phyloP scores from a whole-genome alignment of 352 stramenopile genomes.

The Pythium brachiatum region DNA sequence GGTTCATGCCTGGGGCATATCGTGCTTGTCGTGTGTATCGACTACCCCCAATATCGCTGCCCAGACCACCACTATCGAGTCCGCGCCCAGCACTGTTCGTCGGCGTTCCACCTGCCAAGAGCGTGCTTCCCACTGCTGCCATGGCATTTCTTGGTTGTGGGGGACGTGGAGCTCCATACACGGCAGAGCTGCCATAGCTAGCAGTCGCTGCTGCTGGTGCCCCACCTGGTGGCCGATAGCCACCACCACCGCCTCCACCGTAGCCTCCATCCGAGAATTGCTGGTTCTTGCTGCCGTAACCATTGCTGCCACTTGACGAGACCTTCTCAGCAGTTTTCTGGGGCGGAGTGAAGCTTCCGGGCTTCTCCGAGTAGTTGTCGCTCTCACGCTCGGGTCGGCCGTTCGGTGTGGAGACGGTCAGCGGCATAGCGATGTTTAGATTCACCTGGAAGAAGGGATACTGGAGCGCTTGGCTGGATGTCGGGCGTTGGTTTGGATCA shows the following conservation, averaged over 20 bases:
- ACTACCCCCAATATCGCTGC: slow-evolving; percentile 49
- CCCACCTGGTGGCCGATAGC: slow-evolving; percentile 11
- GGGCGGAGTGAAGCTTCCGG: slow-evolving; percentile 52
- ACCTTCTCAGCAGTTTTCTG: slow-evolving; percentile 46
- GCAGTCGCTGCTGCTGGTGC: slow-evolving; percentile 11
- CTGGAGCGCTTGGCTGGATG: slow-evolving; percentile 91
- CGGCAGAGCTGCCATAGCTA: slow-evolving; percentile 12
- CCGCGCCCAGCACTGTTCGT: slow-evolving; percentile 39
- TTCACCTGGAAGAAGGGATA: slow-evolving; percentile 95
- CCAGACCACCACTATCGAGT: slow-evolving; percentile 48
- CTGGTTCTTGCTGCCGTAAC: slow-evolving; percentile 49
- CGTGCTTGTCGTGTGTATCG: slow-evolving; percentile 77
- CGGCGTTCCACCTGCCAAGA: slow-evolving; percentile 55
- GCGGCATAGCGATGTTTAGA: slow-evolving; percentile 64
- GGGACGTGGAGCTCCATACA: slow-evolving; percentile 44
- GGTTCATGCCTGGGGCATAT: slow-evolving; percentile 66
- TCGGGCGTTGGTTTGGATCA: slow-evolving; percentile 92
- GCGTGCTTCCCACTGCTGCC: slow-evolving; percentile 58
- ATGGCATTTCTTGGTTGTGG: slow-evolving; percentile 64
- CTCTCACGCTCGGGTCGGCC: slow-evolving; percentile 42
- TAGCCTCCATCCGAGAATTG: slow-evolving; percentile 35
- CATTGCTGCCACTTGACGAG: slow-evolving; percentile 48
- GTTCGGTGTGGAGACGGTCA: slow-evolving; percentile 67
- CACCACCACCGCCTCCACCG: slow-evolving; percentile 33
- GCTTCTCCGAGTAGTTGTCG: slow-evolving; percentile 34